A percentile compares a stretch with the other conserved stretches of the same genome.
Evolutionary conservation across 2,329 filamentous ascomycete genomes (phyloP).

Genomic region (Pestalotiopsis sp.): DNA sequence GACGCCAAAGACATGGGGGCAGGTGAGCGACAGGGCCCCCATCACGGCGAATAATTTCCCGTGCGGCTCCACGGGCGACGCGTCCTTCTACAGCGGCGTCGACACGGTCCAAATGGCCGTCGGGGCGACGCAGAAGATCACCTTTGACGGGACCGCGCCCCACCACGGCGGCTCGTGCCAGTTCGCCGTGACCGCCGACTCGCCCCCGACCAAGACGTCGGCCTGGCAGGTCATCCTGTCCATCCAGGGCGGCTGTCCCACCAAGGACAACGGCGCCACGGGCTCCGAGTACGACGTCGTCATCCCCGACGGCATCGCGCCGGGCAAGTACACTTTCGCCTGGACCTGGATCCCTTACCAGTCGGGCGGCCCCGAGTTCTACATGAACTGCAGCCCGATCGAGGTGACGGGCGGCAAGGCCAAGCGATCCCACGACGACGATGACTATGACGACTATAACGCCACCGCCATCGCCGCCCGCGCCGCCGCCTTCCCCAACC

Average conservation of each 20-base stretch:
- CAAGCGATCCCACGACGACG: constrained; percentile 20
- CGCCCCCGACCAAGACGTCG: constrained; percentile 33
- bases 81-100: constrained; percentile 36
- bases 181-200: constrained; percentile 69
- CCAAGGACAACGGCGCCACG: constrained; percentile 37
- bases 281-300: constrained; percentile 56
- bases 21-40: constrained; percentile 55
- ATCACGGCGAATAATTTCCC: constrained; percentile 63
- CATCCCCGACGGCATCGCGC: constrained; percentile 61
- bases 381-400: constrained; percentile 68
- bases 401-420: constrained; percentile 46
- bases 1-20: constrained; percentile 57
- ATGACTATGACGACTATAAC: constrained; percentile 7
- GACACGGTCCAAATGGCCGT: constrained; percentile 44
- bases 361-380: constrained; percentile 64
- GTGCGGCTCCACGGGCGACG: constrained; percentile 56
- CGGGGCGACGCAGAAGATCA: constrained; percentile 48
- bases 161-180: constrained; percentile 79
- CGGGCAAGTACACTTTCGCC: constrained; percentile 68
- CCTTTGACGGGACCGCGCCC: constrained; percentile 62
- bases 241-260: constrained; percentile 70
- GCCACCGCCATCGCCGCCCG: constrained; percentile 41
- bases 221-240: constrained; percentile 74
- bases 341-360: constrained; percentile 79
- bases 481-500: constrained; percentile 55